These are phyloP conservation scores for Leptographium flavum DNA, from an alignment of 2,329 filamentous ascomycete genomes.

Conservation along the genomic window DNA sequence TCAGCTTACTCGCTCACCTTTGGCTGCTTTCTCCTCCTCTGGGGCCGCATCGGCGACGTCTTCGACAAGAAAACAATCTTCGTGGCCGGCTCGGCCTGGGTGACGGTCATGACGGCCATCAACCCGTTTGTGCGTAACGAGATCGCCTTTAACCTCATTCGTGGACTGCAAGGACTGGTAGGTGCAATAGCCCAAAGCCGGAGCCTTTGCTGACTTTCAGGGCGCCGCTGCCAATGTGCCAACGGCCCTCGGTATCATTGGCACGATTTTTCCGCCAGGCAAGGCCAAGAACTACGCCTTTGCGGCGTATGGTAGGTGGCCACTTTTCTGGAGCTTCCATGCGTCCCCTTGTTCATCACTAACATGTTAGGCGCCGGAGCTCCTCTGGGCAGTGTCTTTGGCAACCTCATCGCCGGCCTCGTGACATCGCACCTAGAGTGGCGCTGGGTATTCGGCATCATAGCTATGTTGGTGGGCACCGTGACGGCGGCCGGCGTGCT, in stretches of 20 bases:
- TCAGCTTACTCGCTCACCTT: constrained; percentile 53
- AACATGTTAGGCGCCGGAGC: constrained; percentile 38
- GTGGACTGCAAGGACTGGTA: constrained; percentile 50
- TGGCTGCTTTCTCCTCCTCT: constrained; percentile 52
- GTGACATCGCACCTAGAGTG: constrained; percentile 48
- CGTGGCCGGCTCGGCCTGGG: constrained; percentile 47
- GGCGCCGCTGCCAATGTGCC: constrained; percentile 57
- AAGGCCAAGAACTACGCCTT: constrained; percentile 60
- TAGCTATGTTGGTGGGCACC: constrained; percentile 42
- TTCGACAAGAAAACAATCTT: constrained; percentile 54
- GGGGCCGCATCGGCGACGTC: constrained; percentile 53
- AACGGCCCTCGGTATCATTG: constrained; percentile 56
- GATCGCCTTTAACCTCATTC: constrained; percentile 52
- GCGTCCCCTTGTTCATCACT: background rate
- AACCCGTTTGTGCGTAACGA: constrained; percentile 53
- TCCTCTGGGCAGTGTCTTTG: constrained; percentile 48
- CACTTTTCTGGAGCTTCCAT: too few relatives aligned
- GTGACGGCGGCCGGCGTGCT: constrained; percentile 43
- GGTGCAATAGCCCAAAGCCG: too few relatives aligned
- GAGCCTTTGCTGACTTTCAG: too few relatives aligned
- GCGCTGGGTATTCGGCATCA: constrained; percentile 54
- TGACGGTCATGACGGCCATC: constrained; percentile 41
- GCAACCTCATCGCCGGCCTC: constrained; percentile 49
- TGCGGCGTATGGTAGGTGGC: constrained; percentile 32
- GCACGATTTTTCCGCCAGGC: constrained; percentile 51